Evolutionary conservation across 2,329 filamentous ascomycete species (phyloP).

Genomic region (Fusarium incarnatum): DNA sequence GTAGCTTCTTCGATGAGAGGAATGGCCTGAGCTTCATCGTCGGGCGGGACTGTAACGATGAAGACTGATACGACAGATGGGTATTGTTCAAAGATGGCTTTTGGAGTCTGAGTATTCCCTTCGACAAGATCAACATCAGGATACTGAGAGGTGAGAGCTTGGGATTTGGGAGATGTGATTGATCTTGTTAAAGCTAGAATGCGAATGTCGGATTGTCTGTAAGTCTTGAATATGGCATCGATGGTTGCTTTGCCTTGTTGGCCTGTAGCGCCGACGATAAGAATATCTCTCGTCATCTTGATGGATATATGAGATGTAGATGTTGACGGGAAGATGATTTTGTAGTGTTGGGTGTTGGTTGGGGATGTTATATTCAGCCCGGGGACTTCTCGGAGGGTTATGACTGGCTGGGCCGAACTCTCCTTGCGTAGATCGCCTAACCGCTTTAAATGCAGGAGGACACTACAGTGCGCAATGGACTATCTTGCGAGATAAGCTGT

Average conservation of each 20-base stretch:
- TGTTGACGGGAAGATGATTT: accelerated
- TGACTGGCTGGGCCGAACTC: too few species aligned
- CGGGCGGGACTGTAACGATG: constrained; percentile 44
- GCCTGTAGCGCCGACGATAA: constrained; percentile 31
- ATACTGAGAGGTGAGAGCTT: not conserved
- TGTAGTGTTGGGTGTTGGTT: not conserved
- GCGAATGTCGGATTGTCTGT: not conserved
- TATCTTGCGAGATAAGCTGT: too few species aligned
- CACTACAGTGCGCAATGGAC: too few species aligned
- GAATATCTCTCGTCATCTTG: constrained; percentile 19
- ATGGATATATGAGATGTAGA: accelerated
- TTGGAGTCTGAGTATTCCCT: constrained; percentile 12
- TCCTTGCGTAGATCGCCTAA: too few species aligned
- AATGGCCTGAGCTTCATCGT: constrained; percentile 42
- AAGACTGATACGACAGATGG: constrained; percentile 43
- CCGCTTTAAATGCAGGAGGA: too few species aligned
- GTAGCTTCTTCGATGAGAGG: constrained; percentile 45
- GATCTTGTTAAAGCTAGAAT: constrained; percentile 27
- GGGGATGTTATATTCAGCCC: not conserved
- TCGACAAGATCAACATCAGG: constrained; percentile 22
- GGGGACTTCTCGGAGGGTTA: not conserved
- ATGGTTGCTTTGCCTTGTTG: constrained; percentile 36
- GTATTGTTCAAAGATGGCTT: constrained; percentile 35
- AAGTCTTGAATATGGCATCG: constrained; percentile 9
- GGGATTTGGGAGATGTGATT: not conserved